Evolutionary conservation across 2,329 filamentous ascomycete genomes (phyloP), one percentile per base, ranked within the genome.

Genomic region (Colletotrichum navitas): DNA sequence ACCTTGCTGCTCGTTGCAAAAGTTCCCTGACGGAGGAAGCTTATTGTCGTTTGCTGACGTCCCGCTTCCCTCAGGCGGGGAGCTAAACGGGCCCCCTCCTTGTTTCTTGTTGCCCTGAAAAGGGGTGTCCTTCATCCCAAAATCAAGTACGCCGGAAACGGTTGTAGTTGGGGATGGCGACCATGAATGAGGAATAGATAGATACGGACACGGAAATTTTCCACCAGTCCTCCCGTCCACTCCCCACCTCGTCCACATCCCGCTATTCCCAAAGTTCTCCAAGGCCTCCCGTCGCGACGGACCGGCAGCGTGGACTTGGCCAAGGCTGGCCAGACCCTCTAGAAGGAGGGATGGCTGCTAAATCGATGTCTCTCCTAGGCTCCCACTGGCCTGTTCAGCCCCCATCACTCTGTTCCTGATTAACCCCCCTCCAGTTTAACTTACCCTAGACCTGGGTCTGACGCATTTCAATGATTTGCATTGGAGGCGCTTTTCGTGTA

Each of bases 11-110:
- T 36, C 2, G 14, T 24, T 62, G 45, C 59, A 62, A 62, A 62
- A 62, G 59, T 49, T 24, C 59, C 58, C 21, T 18, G 59, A 36
- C 7, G 45, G 59, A 39, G 29, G 32, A 49, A 62, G 32, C 43
- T 21, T 39, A 11, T 39, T 26, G 21, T 36, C 10, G 29, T 18
- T 14, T 51, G 32, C 43, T 26, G 26, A 34, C 59, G 32, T 24
- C 18, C 34, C 34, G 24, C n/a, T 36, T 62, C n/a, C 43, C 21
- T 21, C 32, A 12, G 43, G 32, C 8, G 5, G 18, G 7, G 14
- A 2, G 29, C 29, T 49, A 32, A 49, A 26, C 14, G 29, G 43
- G 2, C 43, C 24, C 16, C n/a, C n/a, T 43, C 14, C 43, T n/a
- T 24, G 52, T 16, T 39, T 7, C 26, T 21, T 34, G 3, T n/a